These are phyloP conservation scores for Phytophthora capsici DNA, from an alignment of 352 stramenopile genomes.

Conservation along the genomic window DNA sequence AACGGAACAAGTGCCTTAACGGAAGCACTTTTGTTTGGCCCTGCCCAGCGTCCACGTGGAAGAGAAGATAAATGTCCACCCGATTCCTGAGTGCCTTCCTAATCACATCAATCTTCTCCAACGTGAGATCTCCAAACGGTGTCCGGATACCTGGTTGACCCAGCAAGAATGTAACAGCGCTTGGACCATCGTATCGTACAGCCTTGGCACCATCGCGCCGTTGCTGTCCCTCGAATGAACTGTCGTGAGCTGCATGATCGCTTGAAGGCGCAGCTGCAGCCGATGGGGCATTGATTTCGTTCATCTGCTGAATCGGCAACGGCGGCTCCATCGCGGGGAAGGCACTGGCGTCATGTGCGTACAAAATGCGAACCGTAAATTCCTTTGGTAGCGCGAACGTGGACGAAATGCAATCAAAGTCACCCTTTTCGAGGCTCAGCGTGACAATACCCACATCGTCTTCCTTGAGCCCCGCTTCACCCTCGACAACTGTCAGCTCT, in stretches of 20 bases:
- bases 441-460: slow-evolving; percentile 53
- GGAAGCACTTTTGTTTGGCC: slow-evolving; percentile 65
- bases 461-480: slow-evolving; percentile 21
- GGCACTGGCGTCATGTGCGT: slow-evolving; percentile 49
- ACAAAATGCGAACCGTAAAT: slow-evolving; percentile 69
- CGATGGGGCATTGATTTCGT: slow-evolving; percentile 17
- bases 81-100: slow-evolving; percentile 53
- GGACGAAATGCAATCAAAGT: slow-evolving; percentile 85
- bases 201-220: slow-evolving; percentile 48
- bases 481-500: slow-evolving; percentile 50
- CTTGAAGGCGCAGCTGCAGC: slow-evolving; percentile 12
- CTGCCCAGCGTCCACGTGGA: slow-evolving; percentile 69
- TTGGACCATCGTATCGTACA: slow-evolving; percentile 72
- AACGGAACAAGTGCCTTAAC: slow-evolving; percentile 79
- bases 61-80: slow-evolving; percentile 80
- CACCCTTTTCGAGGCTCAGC: slow-evolving; percentile 66
- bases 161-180: slow-evolving; percentile 71
- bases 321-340: slow-evolving; percentile 51
- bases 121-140: slow-evolving; percentile 76
- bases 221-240: slow-evolving; percentile 31
- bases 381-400: slow-evolving; percentile 72
- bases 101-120: slow-evolving; percentile 88
- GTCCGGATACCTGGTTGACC: slow-evolving; percentile 70
- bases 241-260: slow-evolving; percentile 17
- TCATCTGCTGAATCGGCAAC: slow-evolving; percentile 31